Percentiles rank a stretch among this genome's conserved stretches.
Evolutionary conservation across 1,284 basidiomycete species (phyloP).

Genomic region (Irpex sp.): DNA sequence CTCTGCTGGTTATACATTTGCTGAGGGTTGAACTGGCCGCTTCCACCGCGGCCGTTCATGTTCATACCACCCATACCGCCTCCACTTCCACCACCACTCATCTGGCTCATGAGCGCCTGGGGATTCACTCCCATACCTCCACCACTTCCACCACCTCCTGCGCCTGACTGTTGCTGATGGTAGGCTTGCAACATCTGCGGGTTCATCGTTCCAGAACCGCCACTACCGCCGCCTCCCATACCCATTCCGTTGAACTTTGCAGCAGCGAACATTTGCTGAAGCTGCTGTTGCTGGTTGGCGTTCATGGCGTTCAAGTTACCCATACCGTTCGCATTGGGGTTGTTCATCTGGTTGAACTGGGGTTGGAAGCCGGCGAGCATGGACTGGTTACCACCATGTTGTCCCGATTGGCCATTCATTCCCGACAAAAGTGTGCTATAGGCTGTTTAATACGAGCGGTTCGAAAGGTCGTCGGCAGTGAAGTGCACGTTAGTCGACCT

Average conservation of each 20-base stretch:
- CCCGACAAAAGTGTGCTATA: background rate
- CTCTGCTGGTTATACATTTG: conserved; percentile 5
- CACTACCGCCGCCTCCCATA: background rate
- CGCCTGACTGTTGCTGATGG: conserved; percentile 3
- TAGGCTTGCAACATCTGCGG: conserved; percentile 12
- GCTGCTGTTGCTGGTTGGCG: conserved; percentile 13
- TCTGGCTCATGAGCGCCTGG: conserved; percentile 11
- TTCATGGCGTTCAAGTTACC: conserved; percentile 9
- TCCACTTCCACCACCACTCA: background rate
- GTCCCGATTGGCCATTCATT: conserved; percentile 14
- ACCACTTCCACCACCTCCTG: background rate
- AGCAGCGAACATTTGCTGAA: conserved; percentile 14
- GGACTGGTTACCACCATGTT: conserved; percentile 26
- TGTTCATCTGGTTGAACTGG: conserved; percentile 13
- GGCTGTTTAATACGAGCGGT: background rate
- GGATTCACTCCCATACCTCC: conserved; percentile 10
- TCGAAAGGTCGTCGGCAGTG: background rate
- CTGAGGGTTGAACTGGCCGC: conserved; percentile 10
- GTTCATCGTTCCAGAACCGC: conserved; percentile 6
- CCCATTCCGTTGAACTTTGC: conserved; percentile 12
- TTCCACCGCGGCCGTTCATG: conserved; percentile 5
- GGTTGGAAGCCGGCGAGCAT: conserved; percentile 31
- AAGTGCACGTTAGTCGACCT: background rate
- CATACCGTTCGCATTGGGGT: conserved; percentile 3
- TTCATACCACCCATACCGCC: conserved; percentile 6